A percentile compares a stretch with the other conserved stretches of the same genome.
These are phyloP conservation scores for Houttuynia cordata DNA, from an alignment of 164 flowering plant genomes.

Conservation along the genomic window DNA sequence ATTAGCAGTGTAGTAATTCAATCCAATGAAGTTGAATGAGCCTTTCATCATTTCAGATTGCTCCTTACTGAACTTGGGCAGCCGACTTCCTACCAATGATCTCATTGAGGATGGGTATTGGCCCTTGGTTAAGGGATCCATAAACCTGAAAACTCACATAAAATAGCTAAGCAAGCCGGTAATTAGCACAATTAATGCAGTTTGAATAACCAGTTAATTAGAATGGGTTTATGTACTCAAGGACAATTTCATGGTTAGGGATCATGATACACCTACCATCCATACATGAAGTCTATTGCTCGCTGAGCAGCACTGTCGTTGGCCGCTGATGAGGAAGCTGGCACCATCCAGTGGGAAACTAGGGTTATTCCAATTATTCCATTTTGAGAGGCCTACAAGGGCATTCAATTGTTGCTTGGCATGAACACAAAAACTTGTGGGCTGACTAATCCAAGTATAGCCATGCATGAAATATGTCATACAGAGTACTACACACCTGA, in stretches of 20 bases:
- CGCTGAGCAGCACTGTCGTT: slow-evolving; percentile 35
- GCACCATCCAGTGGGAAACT: slow-evolving; percentile 32
- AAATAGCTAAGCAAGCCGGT: too few species aligned
- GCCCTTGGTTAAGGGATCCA: slow-evolving; percentile 38
- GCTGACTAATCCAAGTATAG: too few species aligned
- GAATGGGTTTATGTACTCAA: too few species aligned
- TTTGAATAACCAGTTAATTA: too few species aligned
- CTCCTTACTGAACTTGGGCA: slow-evolving; percentile 38
- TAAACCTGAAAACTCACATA: slow-evolving; percentile 20
- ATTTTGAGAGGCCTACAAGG: slow-evolving; percentile 33
- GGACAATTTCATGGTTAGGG: too few species aligned
- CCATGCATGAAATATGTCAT: too few species aligned
- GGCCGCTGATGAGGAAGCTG: slow-evolving; percentile 12
- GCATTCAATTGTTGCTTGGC: too few species aligned
- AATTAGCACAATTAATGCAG: too few species aligned
- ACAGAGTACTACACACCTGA: slow-evolving; percentile 13
- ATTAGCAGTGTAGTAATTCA: slow-evolving; percentile 31
- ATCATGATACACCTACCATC: slow-evolving; percentile 15
- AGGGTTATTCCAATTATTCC: slow-evolving; percentile 56
- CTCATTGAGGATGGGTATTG: slow-evolving; percentile 41
- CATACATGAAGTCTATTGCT: slow-evolving; percentile 43
- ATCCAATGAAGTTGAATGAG: slow-evolving; percentile 27
- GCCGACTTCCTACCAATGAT: slow-evolving; percentile 19
- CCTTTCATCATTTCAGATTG: slow-evolving; percentile 23
- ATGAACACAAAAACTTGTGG: not conserved